A percentile compares a stretch with the other conserved stretches of the same genome.
Conservation (phyloP, 176 grass and related monocot genomes). For the Oryza australiensis region DNA sequence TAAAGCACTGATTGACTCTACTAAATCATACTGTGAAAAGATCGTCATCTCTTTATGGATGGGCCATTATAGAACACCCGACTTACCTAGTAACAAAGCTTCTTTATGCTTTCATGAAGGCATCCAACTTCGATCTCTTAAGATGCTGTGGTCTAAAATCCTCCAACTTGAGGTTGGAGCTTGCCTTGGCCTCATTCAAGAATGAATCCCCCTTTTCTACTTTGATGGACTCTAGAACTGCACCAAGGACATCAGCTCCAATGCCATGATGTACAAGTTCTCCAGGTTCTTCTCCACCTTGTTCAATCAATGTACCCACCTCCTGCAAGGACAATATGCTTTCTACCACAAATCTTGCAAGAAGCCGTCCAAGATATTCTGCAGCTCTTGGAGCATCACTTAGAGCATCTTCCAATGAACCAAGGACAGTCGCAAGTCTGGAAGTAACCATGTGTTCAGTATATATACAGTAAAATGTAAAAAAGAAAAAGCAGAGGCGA, state of each 20-base stretch:
- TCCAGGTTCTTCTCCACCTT: slow-evolving; percentile 78
- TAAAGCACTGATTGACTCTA: background rate
- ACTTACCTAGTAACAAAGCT: slow-evolving; percentile 50
- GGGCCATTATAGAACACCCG: slow-evolving; percentile 3
- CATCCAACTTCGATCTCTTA: slow-evolving; percentile 65
- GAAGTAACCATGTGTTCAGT: slow-evolving; percentile 21
- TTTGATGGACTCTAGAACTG: slow-evolving; percentile 59
- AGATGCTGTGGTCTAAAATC: slow-evolving; percentile 70
- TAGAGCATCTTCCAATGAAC: slow-evolving; percentile 80
- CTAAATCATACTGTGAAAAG: background rate
- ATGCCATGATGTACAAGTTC: slow-evolving; percentile 57
- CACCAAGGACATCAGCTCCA: slow-evolving; percentile 72
- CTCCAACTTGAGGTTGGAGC: slow-evolving; percentile 69
- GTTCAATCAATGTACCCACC: slow-evolving; percentile 66
- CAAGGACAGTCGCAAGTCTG: slow-evolving; percentile 66
- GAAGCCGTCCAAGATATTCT: slow-evolving; percentile 79
- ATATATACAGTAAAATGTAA: background rate
- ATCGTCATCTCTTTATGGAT: background rate
- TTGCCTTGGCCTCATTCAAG: slow-evolving; percentile 66
- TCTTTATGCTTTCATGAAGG: slow-evolving; percentile 62
- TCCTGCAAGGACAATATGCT: slow-evolving; percentile 61
- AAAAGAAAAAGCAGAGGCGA: background rate
- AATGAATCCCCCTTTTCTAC: slow-evolving; percentile 67
- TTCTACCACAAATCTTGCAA: slow-evolving; percentile 71
- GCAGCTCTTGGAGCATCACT: slow-evolving; percentile 85